phyloP scores from a whole-genome alignment of 2,329 filamentous ascomycete species.

The Ophiocordyceps robertsii region DNA sequence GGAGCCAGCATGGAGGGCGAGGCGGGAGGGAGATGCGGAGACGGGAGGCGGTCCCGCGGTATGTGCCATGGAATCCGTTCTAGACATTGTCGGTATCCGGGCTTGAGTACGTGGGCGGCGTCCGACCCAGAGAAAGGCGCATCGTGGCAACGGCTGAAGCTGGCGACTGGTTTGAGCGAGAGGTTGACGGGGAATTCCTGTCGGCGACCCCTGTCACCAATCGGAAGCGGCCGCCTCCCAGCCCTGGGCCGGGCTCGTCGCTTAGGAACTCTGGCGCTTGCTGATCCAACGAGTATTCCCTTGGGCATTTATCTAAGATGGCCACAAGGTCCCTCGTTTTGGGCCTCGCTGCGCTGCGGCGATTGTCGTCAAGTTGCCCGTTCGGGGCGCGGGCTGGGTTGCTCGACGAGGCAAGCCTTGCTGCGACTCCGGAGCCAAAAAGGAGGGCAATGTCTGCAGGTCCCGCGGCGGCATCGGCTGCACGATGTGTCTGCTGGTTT shows the following conservation, averaged over 20 bases:
- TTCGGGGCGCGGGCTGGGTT: conserved; percentile 14
- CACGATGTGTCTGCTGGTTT: conserved; percentile 18
- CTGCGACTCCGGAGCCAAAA: neutral
- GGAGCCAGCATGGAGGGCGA: neutral
- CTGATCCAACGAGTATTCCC: neutral
- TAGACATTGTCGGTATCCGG: conserved; percentile 8
- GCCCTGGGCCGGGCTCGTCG: neutral
- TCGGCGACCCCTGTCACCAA: neutral
- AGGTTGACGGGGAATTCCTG: neutral
- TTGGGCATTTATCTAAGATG: conserved; percentile 1
- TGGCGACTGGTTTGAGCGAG: neutral
- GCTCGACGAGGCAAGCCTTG: neutral
- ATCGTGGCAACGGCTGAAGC: neutral
- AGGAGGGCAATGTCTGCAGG: conserved; percentile 5
- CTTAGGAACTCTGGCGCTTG: neutral
- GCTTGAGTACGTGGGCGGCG: neutral
- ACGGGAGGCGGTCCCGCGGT: neutral
- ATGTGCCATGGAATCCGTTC: conserved; percentile 9
- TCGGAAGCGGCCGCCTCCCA: neutral
- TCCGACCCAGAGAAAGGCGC: neutral
- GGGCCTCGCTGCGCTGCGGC: conserved; percentile 2
- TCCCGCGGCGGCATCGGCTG: conserved; percentile 12
- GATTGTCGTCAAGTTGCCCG: conserved; percentile 12
- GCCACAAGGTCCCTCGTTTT: neutral
- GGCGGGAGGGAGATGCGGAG: neutral